Evolutionary conservation across 2,329 filamentous ascomycete species (phyloP), one percentile per base, ranked within the genome.

Genomic region (Curvularia verruculosa): DNA sequence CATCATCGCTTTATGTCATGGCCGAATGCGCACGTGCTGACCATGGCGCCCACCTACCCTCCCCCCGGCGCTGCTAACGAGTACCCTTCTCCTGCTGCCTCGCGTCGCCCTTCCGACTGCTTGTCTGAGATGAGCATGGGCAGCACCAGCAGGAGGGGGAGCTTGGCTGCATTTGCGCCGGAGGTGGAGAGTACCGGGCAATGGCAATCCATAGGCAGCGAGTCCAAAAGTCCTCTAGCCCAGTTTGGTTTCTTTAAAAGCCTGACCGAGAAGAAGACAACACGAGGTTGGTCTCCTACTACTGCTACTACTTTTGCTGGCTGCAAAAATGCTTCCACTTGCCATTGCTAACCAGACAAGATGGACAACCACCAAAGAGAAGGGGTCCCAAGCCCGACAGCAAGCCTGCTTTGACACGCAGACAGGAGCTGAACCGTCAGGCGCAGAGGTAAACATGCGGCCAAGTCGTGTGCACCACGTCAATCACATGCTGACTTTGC

Each of bases 351-450:
- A 66, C 39, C 24, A 45, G 24, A 28, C 40, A 41, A 89, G 93
- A 96, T 81, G 93, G 92, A 44, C 89, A 95, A 71, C 84, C 89
- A 8, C 87, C 91, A 2, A 99, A 98, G 79, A 87, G 91, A 65
- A 87, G 95, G 76, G 95, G 95, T 1, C 95, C 95, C 0, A 98
- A 98, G 75, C 95, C 95, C 19, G 95, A 98, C 76, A 96, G 90
- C 81, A 97, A 96, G 74, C 95, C 95, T 18, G 94, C 95, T 43
- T 80, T 96, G 69, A 98, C 94, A 19, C 85, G 94, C 60, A 87
- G 94, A 63, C 95, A 98, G 74, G 94, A 98, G 77, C 81, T 98
- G 59, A 98, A 98, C 74, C 87, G 95, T 62, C 94, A 98, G 79
- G 95, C 95, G 28, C 95, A 98, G 78, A 89, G 93, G 93, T 96